Base-by-base conservation (phyloP, 148 eudicot species). In the Rhododendron mucronatum region DNA sequence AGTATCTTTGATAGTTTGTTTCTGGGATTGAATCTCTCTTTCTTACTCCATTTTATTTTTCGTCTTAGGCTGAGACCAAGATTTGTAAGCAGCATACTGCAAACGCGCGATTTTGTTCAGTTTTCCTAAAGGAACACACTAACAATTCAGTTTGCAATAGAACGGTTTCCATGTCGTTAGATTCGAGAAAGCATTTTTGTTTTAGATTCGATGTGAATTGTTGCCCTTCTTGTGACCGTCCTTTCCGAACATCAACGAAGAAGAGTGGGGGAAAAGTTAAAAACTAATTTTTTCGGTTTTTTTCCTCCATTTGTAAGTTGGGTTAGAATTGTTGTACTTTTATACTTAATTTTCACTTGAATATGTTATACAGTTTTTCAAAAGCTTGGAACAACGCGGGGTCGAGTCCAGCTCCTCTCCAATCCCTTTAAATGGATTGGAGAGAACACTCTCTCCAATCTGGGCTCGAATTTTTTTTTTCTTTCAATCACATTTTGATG, bases 1-100 rank as follows among this genome's bases (percentile, higher is more conserved):
- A 94, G 87, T 23, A 81, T 61, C 84, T 88, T 41, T 88, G 85
- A 86, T 80, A 9, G 81, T 41, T 50, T 73, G 28, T 50, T 47
- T 67, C 69, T 21, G 21, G 47, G 71, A 23, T 59, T 21, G 9
- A 28, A 82, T 39, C 48, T n/a, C 35, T 80, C 15, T 80, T 39
- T 65, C 1, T 41, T 10, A n/a, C 8, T 61, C 35, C 4, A 21
- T 71, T 74, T 11, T 1, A 15, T 2, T 33, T 74, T 33, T 33
- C 2, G 8, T 35, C 16, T 73, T 39, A 74, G 78, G 6, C 13
- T 74, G 45, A 35, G 44, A 74, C 78, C 7, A 0, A 74, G 44
- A 33, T 33, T 37, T 74, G 44, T 37, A 73, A 13, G 39, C 15
- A 3, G 39, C 10, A 21, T 23, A 28, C 33, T 28, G 18, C 35